phyloP scores from a whole-genome alignment of 1,284 basidiomycete genomes.

The Boletus mariae region DNA sequence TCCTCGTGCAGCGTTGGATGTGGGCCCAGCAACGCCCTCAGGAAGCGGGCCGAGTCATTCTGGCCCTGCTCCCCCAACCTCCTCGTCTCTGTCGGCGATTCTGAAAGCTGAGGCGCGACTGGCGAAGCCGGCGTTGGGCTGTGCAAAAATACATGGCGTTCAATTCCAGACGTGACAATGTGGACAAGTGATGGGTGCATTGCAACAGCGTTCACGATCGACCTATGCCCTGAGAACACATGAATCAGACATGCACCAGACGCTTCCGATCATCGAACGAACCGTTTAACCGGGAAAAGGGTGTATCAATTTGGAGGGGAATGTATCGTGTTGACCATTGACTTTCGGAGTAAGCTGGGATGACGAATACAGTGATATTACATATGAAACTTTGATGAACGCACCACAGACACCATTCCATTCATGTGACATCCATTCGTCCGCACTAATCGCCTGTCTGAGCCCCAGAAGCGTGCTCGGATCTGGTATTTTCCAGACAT shows the following conservation, averaged over 20 bases:
- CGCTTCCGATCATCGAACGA: constrained; percentile 12
- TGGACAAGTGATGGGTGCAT: constrained; percentile 70
- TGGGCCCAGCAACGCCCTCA: constrained; percentile 32
- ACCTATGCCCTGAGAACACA: constrained; percentile 53
- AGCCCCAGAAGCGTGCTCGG: constrained; percentile 39
- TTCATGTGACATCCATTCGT: constrained; percentile 42
- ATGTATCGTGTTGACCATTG: constrained; percentile 40
- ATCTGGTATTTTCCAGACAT: constrained; percentile 73
- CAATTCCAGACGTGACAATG: constrained; percentile 67
- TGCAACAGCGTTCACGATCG: constrained; percentile 69
- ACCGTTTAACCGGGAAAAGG: constrained; percentile 57
- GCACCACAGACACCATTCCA: constrained; percentile 39
- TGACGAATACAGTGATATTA: constrained; percentile 6
- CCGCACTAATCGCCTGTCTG: constrained; percentile 40
- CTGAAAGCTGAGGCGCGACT: constrained; percentile 40
- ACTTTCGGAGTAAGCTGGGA: constrained; percentile 47
- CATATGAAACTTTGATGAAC: constrained; percentile 12
- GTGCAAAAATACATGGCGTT: constrained; percentile 66
- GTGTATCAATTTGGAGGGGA: constrained; percentile 55
- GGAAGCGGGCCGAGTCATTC: constrained; percentile 32
- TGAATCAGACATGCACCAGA: constrained; percentile 1
- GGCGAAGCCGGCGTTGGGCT: constrained; percentile 54
- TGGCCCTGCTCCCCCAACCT: constrained; percentile 31
- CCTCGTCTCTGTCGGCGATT: constrained; percentile 48
- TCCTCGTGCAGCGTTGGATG: constrained; percentile 28